These are phyloP conservation scores for Tagetes erecta DNA, from an alignment of 129 eudicot species.

Conservation along the genomic window DNA sequence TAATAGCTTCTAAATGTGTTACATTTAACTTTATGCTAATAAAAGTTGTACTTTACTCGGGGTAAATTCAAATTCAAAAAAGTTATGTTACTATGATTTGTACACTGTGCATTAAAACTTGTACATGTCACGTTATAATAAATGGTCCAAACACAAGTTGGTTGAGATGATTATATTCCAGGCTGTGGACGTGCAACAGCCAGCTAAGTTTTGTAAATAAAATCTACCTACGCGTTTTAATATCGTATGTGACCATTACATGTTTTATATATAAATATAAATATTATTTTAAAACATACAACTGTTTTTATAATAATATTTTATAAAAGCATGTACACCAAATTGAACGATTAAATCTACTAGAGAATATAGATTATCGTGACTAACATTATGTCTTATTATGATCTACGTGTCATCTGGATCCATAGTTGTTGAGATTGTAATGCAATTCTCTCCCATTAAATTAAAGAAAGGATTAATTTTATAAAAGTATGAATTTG, in stretches of 20 bases:
- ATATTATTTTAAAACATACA: neutral
- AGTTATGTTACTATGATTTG: neutral
- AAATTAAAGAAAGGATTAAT: no score
- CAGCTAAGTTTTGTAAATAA: slow-evolving; percentile 30
- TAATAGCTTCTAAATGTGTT: neutral
- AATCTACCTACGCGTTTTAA: slow-evolving; percentile 21
- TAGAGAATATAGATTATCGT: no score
- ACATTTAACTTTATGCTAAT: neutral
- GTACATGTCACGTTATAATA: slow-evolving; percentile 17
- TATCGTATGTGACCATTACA: slow-evolving; percentile 11
- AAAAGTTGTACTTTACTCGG: slow-evolving; percentile 1
- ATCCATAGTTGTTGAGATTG: no score
- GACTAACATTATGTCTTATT: no score
- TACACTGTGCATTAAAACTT: slow-evolving; percentile 16
- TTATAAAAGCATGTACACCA: no score
- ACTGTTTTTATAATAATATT: no score
- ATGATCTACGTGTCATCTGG: no score
- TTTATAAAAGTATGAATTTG: no score
- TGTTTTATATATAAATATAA: neutral
- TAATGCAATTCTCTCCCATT: no score
- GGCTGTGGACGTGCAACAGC: slow-evolving; percentile 37
- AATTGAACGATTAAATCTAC: no score
- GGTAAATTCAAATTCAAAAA: slow-evolving; percentile 5
- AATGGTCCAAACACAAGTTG: slow-evolving; percentile 22
- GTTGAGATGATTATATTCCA: slow-evolving; percentile 27